A percentile compares a stretch with the other conserved stretches of the same genome.
Evolutionary conservation across 176 grass and related monocot genomes (phyloP).

Genomic region (Zoysia japonica): DNA sequence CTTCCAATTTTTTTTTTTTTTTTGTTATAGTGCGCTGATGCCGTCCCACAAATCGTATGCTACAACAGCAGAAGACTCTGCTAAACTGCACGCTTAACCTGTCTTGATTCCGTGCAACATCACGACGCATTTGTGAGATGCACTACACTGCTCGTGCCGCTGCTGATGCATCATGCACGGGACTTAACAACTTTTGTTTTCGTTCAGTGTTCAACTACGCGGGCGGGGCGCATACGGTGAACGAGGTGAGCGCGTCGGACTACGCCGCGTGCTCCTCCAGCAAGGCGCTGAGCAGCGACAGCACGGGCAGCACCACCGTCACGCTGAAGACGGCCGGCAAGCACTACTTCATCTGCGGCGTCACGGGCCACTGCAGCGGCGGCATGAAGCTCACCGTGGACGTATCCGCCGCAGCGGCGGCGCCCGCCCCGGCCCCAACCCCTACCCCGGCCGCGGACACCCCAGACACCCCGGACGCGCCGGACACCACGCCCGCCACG

Average conservation of each 20-base stretch:
- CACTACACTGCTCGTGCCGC: not conserved
- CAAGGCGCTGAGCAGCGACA: slow-evolving; percentile 60
- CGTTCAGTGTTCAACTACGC: slow-evolving; percentile 68
- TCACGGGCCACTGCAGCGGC: slow-evolving; percentile 60
- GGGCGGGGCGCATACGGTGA: slow-evolving; percentile 56
- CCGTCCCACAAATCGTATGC: not conserved
- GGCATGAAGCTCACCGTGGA: slow-evolving; percentile 80
- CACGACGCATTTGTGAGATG: not conserved
- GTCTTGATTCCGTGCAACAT: not conserved
- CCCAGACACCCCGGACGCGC: slow-evolving; percentile 20
- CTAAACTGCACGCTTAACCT: not conserved
- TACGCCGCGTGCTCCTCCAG: slow-evolving; percentile 65
- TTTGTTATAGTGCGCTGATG: not conserved
- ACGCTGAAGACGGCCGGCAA: slow-evolving; percentile 68
- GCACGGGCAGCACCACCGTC: slow-evolving; percentile 55
- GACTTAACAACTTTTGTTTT: not conserved
- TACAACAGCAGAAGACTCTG: not conserved
- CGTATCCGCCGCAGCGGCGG: slow-evolving; percentile 26
- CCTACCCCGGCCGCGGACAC: slow-evolving; percentile 6
- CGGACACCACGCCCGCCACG: slow-evolving; percentile 16
- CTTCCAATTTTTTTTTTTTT: not conserved
- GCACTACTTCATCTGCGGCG: slow-evolving; percentile 85
- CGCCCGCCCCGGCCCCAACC: slow-evolving; percentile 27
- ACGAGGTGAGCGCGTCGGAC: slow-evolving; percentile 68
- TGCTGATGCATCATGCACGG: not conserved